Evolutionary conservation across 1,284 basidiomycete species (phyloP).

Genomic region (Phaffia rhodozyma): DNA sequence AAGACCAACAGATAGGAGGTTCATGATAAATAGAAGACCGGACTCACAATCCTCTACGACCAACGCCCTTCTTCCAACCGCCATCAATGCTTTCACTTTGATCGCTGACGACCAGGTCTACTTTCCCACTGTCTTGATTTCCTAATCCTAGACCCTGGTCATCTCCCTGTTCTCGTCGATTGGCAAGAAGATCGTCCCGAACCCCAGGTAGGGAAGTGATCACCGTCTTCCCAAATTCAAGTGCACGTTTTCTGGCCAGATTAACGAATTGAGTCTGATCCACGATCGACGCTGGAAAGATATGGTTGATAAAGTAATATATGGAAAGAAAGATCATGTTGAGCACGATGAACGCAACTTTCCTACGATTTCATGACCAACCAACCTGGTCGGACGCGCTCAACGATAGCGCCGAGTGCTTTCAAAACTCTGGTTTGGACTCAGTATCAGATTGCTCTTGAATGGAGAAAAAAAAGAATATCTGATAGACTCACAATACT

Average conservation of each 20-base stretch:
- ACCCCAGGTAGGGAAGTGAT: constrained; percentile 29
- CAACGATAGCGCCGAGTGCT: constrained; percentile 75
- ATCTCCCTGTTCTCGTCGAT: no score
- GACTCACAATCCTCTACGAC: constrained; percentile 22
- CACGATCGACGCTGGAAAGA: constrained; percentile 58
- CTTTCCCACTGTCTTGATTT: neutral
- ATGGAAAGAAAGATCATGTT: neutral
- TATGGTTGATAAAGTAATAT: neutral
- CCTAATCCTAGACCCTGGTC: no score
- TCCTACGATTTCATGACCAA: neutral
- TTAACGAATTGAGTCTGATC: constrained; percentile 86
- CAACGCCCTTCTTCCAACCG: constrained; percentile 17
- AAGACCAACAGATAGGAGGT: no score
- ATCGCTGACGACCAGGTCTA: constrained; percentile 19
- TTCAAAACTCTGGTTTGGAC: constrained; percentile 51
- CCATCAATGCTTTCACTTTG: constrained; percentile 14
- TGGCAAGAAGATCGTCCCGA: constrained; percentile 35
- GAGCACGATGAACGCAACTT: no score
- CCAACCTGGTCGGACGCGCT: constrained; percentile 56
- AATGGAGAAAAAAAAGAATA: neutral
- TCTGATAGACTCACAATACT: constrained; percentile 27
- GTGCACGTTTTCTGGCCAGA: constrained; percentile 61
- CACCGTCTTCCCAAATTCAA: constrained; percentile 48
- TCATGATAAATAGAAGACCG: no score
- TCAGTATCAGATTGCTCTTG: neutral